phyloP scores from a whole-genome alignment of 1,284 basidiomycete species.

The Gymnopus androsaceus region DNA sequence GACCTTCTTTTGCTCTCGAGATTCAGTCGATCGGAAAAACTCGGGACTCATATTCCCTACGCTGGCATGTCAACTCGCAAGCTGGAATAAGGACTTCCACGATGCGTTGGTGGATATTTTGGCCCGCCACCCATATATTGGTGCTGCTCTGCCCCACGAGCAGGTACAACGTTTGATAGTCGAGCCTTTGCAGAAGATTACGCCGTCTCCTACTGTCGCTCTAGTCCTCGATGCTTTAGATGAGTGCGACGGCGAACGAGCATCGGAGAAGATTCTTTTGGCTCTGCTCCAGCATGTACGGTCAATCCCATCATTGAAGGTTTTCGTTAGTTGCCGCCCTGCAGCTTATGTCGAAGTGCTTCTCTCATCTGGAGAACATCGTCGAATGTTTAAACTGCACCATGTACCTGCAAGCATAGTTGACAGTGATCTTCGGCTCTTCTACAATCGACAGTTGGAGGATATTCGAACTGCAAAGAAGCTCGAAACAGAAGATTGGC shows the following conservation, averaged over 20 bases:
- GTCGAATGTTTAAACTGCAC: slow-evolving; percentile 8
- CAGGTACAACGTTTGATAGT: slow-evolving; percentile 4
- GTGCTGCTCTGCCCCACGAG: slow-evolving; percentile 1
- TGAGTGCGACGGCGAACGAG: slow-evolving; percentile 2
- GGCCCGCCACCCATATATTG: not conserved
- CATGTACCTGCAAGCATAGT: not conserved
- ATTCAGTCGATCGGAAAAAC: not conserved
- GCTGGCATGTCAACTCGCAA: slow-evolving; percentile 1
- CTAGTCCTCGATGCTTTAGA: slow-evolving; percentile 3
- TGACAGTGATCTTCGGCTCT: slow-evolving; percentile 2
- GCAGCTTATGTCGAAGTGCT: slow-evolving; percentile 4
- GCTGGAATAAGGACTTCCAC: not conserved
- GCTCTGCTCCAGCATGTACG: slow-evolving; percentile 2
- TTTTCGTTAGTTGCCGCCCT: slow-evolving; percentile 4
- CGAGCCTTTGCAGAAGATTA: not conserved
- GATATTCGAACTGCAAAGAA: not conserved
- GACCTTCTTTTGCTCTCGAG: slow-evolving; percentile 4
- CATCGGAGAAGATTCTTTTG: slow-evolving; percentile 3
- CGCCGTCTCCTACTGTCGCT: not conserved
- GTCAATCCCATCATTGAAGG: not conserved
- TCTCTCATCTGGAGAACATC: not conserved
- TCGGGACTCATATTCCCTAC: slow-evolving; percentile 1
- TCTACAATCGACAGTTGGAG: not conserved
- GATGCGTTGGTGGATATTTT: not conserved
- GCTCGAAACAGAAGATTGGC: not conserved